Base-by-base conservation (phyloP, 768 basidiomycete species). In the Cystobasidium tubakii region DNA sequence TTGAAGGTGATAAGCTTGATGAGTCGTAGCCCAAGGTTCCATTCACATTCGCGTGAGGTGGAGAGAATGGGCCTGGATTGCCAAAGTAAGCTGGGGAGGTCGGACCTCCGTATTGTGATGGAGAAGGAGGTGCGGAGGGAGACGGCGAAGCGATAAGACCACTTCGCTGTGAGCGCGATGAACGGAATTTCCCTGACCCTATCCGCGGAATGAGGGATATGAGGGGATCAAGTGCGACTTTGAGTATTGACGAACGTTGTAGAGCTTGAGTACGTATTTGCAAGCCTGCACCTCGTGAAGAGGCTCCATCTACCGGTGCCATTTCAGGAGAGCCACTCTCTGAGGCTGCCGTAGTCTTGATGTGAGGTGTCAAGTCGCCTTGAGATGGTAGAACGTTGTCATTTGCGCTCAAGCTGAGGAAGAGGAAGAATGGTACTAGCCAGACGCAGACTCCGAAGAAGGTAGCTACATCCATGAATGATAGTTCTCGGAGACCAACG, bases 371-470 rank as follows among this genome's bases (percentile, higher is more conserved):
- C 17, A 23, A 23, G 23, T 71, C 69, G 76, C 77, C 39, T n/a
- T 74, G 27, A 0, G 78, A 78, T 0, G 96, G 96, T 19, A 98
- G 85, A 1, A 94, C 91, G 78, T 98, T 92, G 80, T 99, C 96
- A 76, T 97, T 98, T 19, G 96, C 95, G 75, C 91, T 94, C 66
- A 99, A 83, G 79, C 92, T 95, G 73, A 99, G 83, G 84, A 99
- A 99, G 36, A 99, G 82, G 82, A 95, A 99, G 34, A 99, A 81
- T 1, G 96, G 96, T 9, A 89, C 82, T 73, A 83, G 79, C 83
- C 83, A 83, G 1, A 85, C 83, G 78, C 83, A 84, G 46, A 84
- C 79, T 1, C 81, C 84, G 76, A 85, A 85, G 77, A 83, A 85
- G 13, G 84, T 83, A 17, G 84, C 84, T 1, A 84, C 83, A 36